Evolutionary conservation across 306 rosid genomes (phyloP), one percentile per base, ranked within the genome.

Genomic region (Ceratonia siliqua): DNA sequence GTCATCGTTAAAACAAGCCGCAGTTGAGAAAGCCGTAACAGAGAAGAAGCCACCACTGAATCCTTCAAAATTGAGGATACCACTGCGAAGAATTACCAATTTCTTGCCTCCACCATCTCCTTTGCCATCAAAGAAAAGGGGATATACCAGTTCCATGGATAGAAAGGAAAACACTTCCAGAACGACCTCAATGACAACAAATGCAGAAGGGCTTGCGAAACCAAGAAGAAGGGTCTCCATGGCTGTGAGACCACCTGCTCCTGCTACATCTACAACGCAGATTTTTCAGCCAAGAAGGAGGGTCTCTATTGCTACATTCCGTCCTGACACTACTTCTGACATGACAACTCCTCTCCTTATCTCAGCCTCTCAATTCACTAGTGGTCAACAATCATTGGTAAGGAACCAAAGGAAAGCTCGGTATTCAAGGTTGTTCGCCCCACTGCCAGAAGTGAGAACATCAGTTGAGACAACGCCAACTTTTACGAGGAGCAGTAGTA

Each of bases 211-310:
- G 59, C 73, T 59, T 42, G 54, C 81, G 45, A 75, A 76, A 56
- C 89, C 93, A 33, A 85, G 91, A 74, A 82, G 91, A 66, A 82
- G 97, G 78, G 82, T 74, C 53, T 93, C 98, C 14, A 79, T 93
- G 58, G 90, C 92, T 14, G 69, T 81, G 64, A 89, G 93, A 68
- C 88, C 93, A 11, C 62, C 83, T 27, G 70, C 93, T 56, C 78
- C 72, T 12, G 69, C 82, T 35, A 0, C 46, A 20, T n/a, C n/a
- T n/a, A 79, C 75, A 32, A 21, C 76, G 0, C 97, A 85, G 75
- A 36, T 85, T 61, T 56, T 83, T 75, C 90, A 92, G 79, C 97
- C 99, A 14, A 90, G 83, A 87, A 94, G 97, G 76, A 84, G 96
- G 2, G 97, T 90, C 77, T 90, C 99, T 14, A 78, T 90, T 33